phyloP scores from a whole-genome alignment of 2,329 filamentous ascomycete genomes.

The Colletotrichum trifolii region DNA sequence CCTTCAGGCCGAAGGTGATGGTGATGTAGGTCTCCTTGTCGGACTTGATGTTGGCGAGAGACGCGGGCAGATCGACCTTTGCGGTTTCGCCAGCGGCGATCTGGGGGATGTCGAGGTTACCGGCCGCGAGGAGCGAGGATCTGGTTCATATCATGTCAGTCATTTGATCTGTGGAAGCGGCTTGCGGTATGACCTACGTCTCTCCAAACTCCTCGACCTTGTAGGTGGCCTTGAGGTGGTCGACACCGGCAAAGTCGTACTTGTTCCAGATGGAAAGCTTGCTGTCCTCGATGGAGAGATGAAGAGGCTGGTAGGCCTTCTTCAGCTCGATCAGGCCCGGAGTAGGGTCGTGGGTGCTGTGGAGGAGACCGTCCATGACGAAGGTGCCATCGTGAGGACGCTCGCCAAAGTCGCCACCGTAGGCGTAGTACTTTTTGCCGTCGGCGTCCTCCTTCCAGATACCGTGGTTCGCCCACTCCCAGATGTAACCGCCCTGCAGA shows the following conservation, averaged over 20 bases:
- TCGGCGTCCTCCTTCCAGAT: slow-evolving; percentile 58
- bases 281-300: slow-evolving; percentile 49
- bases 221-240: slow-evolving; percentile 55
- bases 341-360: slow-evolving; percentile 64
- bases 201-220: slow-evolving; percentile 55
- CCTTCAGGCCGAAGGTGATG: slow-evolving; percentile 55
- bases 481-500: slow-evolving; percentile 75
- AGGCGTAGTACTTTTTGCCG: slow-evolving; percentile 63
- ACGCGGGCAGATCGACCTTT: slow-evolving; percentile 47
- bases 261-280: slow-evolving; percentile 52
- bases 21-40: slow-evolving; percentile 57
- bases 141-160: slow-evolving; percentile 36
- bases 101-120: slow-evolving; percentile 53
- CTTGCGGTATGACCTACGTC: slow-evolving; percentile 47
- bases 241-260: slow-evolving; percentile 60
- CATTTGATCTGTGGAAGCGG: background rate
- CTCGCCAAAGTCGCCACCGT: slow-evolving; percentile 73
- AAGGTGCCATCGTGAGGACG: slow-evolving; percentile 70
- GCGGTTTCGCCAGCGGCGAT: slow-evolving; percentile 51
- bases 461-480: slow-evolving; percentile 75
- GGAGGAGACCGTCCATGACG: slow-evolving; percentile 70
- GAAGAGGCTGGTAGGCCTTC: slow-evolving; percentile 67
- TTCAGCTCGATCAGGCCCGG: slow-evolving; percentile 68
- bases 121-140: slow-evolving; percentile 45
- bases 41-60: slow-evolving; percentile 42